Evolutionary conservation across 2,329 filamentous ascomycete species (phyloP).

Genomic region (Penicillium sp.): DNA sequence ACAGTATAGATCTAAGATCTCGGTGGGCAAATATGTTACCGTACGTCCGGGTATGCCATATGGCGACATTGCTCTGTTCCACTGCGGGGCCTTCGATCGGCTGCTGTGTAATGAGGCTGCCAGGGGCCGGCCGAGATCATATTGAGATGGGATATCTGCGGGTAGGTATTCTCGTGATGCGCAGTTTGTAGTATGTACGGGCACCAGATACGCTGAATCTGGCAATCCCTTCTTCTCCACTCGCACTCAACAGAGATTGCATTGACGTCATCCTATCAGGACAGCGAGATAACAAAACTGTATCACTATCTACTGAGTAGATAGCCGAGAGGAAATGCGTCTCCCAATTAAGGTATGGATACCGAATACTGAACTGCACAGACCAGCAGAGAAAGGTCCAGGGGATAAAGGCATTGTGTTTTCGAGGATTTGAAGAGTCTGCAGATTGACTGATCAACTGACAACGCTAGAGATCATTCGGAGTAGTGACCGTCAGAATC

Average conservation of each 20-base stretch:
- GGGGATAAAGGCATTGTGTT: background rate
- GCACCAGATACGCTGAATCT: background rate
- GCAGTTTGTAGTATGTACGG: too few relatives aligned
- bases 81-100: background rate
- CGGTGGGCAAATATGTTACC: background rate
- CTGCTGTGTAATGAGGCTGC: background rate
- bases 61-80: background rate
- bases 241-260: background rate
- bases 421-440: conserved; percentile 1
- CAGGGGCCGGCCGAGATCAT: background rate
- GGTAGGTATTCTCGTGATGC: too few relatives aligned
- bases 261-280: background rate
- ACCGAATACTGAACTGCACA: conserved; percentile 1
- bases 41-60: background rate
- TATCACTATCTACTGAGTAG: background rate
- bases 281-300: background rate
- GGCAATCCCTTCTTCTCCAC: conserved; percentile 3
- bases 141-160: background rate
- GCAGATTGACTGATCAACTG: too few relatives aligned
- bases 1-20: background rate
- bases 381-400: conserved; percentile 3
- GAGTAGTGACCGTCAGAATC: too few relatives aligned
- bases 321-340: background rate
- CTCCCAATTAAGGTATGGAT: conserved; percentile 2
- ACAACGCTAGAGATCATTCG: too few relatives aligned